Percentiles rank a stretch among this genome's conserved stretches.
phyloP scores from a whole-genome alignment of 352 stramenopile species.

The Globisporangium splendens region DNA sequence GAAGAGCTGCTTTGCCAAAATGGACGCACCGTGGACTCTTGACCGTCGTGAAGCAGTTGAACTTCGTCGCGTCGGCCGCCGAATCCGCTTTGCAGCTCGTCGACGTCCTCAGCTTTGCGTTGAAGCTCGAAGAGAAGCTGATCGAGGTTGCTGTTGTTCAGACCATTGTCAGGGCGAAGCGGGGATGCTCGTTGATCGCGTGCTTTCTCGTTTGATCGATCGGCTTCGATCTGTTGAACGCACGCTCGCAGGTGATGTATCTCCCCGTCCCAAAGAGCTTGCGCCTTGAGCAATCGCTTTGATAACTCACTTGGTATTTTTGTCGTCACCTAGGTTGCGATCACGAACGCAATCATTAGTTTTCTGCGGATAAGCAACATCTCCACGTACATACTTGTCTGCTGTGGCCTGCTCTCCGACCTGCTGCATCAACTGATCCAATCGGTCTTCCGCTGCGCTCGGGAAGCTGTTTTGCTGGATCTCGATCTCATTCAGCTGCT shows the following conservation, averaged over 20 bases:
- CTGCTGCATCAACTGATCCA: slow-evolving; percentile 28
- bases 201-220: not conserved
- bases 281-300: slow-evolving; percentile 39
- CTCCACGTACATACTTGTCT: slow-evolving; percentile 33
- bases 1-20: not conserved
- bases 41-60: slow-evolving; percentile 4
- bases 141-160: not conserved
- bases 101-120: slow-evolving; percentile 18
- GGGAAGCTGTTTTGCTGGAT: slow-evolving; percentile 28
- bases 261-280: slow-evolving; percentile 38
- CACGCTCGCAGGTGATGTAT: slow-evolving; percentile 28
- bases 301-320: slow-evolving; percentile 54
- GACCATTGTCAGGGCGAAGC: not conserved
- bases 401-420: slow-evolving; percentile 26
- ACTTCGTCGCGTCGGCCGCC: slow-evolving; percentile 19
- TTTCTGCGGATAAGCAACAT: not conserved
- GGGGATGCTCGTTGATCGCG: not conserved
- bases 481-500: slow-evolving; percentile 46
- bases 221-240: slow-evolving; percentile 30
- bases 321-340: slow-evolving; percentile 32
- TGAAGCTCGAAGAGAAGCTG: slow-evolving; percentile 3
- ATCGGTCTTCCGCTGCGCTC: slow-evolving; percentile 21
- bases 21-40: slow-evolving; percentile 14
- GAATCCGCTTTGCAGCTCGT: slow-evolving; percentile 19
- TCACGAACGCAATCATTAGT: not conserved